These are phyloP conservation scores for Ogataea neopini DNA, from an alignment of 805 yeast genomes.

Conservation along the genomic window DNA sequence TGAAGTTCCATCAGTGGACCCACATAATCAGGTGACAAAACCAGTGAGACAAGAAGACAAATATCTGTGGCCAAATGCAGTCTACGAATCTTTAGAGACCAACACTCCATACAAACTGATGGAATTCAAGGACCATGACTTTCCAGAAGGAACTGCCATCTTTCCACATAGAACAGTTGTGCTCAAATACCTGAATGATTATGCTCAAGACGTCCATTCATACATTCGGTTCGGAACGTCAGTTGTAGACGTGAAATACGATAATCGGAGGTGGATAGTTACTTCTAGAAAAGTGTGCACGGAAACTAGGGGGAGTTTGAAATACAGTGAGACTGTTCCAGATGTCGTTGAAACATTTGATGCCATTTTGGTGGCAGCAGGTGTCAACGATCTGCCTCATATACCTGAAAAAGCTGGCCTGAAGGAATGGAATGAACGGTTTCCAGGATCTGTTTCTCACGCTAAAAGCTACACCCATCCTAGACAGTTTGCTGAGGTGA, in stretches of 20 bases:
- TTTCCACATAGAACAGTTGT: slow-evolving; percentile 65
- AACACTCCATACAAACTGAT: slow-evolving; percentile 65
- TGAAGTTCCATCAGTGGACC: slow-evolving; percentile 35
- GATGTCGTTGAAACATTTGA: slow-evolving; percentile 49
- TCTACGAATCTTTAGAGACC: slow-evolving; percentile 68
- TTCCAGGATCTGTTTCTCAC: slow-evolving; percentile 54
- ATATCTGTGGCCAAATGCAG: slow-evolving; percentile 51
- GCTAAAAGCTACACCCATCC: slow-evolving; percentile 56
- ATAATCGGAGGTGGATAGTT: slow-evolving; percentile 45
- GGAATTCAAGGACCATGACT: slow-evolving; percentile 60
- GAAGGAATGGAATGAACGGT: slow-evolving; percentile 42
- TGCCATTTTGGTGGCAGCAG: slow-evolving; percentile 63
- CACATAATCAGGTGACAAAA: slow-evolving; percentile 17
- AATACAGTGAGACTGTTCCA: slow-evolving; percentile 15
- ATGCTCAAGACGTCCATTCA: slow-evolving; percentile 43
- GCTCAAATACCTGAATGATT: slow-evolving; percentile 53
- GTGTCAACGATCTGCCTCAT: slow-evolving; percentile 60
- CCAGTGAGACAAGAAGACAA: slow-evolving; percentile 11
- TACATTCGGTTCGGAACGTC: slow-evolving; percentile 46
- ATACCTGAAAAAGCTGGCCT: slow-evolving; percentile 60
- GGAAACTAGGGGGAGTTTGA: slow-evolving; percentile 36
- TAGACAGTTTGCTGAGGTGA: slow-evolving; percentile 39
- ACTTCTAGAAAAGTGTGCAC: slow-evolving; percentile 35
- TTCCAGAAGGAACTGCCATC: slow-evolving; percentile 44
- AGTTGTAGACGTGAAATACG: slow-evolving; percentile 44